These are phyloP conservation scores for Crithidia expoeki DNA, from an alignment of 208 protist genomes.

Conservation along the genomic window DNA sequence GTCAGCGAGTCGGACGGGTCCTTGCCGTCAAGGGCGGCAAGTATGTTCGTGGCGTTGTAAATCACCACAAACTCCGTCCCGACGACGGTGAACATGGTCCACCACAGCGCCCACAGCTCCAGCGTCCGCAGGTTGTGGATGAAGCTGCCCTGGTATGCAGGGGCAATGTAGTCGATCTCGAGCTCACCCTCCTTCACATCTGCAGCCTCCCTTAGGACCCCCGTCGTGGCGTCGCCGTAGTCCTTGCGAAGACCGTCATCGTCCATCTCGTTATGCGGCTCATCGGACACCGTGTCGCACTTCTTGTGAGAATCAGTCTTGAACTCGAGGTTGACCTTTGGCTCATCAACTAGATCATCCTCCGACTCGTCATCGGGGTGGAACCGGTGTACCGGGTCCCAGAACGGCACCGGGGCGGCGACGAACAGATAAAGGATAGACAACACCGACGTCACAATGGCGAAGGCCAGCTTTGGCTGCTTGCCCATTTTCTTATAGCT, in stretches of 20 bases:
- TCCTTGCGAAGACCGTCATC: not conserved
- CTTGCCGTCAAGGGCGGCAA: conserved; percentile 46
- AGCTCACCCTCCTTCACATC: not conserved
- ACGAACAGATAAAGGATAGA: conserved; percentile 30
- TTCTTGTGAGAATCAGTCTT: not conserved
- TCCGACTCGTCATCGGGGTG: conserved; percentile 4
- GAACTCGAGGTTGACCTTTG: not conserved
- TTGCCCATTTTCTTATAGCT: conserved; percentile 43
- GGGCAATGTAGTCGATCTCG: conserved; percentile 60
- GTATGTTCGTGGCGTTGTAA: conserved; percentile 60
- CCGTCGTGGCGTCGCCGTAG: not conserved
- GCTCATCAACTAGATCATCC: conserved; percentile 1
- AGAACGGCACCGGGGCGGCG: conserved; percentile 31
- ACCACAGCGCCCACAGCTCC: conserved; percentile 59
- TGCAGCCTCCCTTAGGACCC: not conserved
- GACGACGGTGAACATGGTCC: conserved; percentile 46
- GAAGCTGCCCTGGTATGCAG: conserved; percentile 64
- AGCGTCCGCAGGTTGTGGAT: conserved; percentile 40
- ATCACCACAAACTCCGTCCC: conserved; percentile 60
- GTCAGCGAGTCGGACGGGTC: conserved; percentile 31
- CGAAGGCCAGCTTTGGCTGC: conserved; percentile 35
- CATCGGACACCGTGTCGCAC: not conserved
- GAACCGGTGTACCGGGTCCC: conserved; percentile 15
- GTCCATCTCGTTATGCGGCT: conserved; percentile 1
- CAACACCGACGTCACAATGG: conserved; percentile 39